Conservation (phyloP, 169 alveolate species). For the Theileria sp. region DNA sequence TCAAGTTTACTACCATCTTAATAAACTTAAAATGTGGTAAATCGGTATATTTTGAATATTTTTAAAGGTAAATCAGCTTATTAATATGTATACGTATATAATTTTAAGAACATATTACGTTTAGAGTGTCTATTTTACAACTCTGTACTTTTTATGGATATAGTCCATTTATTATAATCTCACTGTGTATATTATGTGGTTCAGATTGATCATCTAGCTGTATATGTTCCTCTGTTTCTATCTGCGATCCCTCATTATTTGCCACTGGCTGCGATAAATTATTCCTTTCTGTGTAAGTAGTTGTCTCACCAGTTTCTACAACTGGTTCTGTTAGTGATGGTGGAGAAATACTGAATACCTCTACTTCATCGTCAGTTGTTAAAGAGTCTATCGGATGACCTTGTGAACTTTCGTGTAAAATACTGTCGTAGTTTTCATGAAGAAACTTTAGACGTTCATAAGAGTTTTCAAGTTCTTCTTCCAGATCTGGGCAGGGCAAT, state of each 20-base stretch:
- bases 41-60: neutral
- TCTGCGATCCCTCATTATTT: neutral
- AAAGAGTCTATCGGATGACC: neutral
- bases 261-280: neutral
- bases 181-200: neutral
- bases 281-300: neutral
- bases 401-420: neutral
- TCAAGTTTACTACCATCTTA: neutral
- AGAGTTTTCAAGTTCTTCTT: neutral
- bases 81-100: neutral
- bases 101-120: too few relatives aligned
- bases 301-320: neutral
- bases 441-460: neutral
- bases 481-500: neutral
- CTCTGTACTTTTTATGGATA: neutral
- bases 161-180: neutral
- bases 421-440: neutral
- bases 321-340: neutral
- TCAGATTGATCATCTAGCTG: neutral
- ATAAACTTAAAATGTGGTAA: too few relatives aligned
- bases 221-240: neutral
- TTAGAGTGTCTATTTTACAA: neutral
- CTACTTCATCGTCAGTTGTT: neutral
- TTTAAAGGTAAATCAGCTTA: neutral
- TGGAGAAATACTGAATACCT: neutral